Evolutionary conservation across 805 yeast genomes (phyloP), one percentile per base, ranked within the genome.

Genomic region (Yamadazyma tumulicola): DNA sequence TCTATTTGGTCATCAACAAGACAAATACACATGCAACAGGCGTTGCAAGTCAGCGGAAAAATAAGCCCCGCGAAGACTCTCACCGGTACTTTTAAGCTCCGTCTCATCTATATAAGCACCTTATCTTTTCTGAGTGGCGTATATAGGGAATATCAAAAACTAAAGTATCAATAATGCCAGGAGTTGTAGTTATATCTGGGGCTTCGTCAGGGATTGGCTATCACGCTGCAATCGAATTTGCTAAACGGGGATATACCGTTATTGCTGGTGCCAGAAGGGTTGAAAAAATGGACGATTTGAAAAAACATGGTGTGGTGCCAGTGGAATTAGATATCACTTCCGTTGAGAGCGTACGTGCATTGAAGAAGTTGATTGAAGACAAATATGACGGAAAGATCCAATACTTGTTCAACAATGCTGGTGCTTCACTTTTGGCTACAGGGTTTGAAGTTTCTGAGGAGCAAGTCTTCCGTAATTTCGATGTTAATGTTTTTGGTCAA

Each of bases 201-300:
- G 73, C 69, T 1, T 66, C 73, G 0, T 67, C 74, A 0, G 75
- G 76, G 3, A 71, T 71, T 26, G 77, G 77, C 2, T 61, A 46
- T 38, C 60, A 64, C 6, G 51, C 63, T 11, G 63, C 74, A 17
- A 50, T 55, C 19, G 73, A 67, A 38, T 52, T 72, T 22, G 74
- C 69, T 14, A 35, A 47, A 10, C 55, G 61, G 29, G 73, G 72
- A 0, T 72, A 61, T 46, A 47, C 37, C 8, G 59, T 64, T 5
- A 54, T 50, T 31, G 67, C 67, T 6, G 48, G 63, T 8, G 65
- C 62, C 15, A 50, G 64, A 20, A 44, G 51, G n/a, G 34, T 54
- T 14, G 46, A 44, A 12, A 39, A 36, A 28, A 49, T 64, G 64
- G 41, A 45, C 12, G 51, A 52, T 4, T 43, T 60, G 26, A 22